These are phyloP conservation scores for Lactarius deliciosus DNA, from an alignment of 768 basidiomycete genomes.

Conservation along the genomic window DNA sequence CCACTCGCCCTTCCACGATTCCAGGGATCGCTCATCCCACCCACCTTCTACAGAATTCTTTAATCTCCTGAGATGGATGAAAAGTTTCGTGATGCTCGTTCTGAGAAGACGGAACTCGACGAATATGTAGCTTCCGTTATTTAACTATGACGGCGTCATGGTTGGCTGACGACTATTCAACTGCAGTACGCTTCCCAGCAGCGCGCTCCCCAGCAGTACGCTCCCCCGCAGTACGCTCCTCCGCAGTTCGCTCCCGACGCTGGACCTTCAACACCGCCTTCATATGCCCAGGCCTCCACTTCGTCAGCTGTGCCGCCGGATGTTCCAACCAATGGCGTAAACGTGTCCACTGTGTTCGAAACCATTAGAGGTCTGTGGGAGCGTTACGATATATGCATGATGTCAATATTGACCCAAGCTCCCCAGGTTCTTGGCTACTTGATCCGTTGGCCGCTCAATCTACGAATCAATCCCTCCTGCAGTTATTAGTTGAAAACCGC, in stretches of 20 bases:
- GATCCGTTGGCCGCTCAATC: conserved; percentile 17
- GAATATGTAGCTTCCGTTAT: conserved; percentile 12
- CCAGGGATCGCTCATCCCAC: not conserved
- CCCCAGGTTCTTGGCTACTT: conserved; percentile 25
- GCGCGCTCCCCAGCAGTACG: not conserved
- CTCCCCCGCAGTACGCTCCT: no score
- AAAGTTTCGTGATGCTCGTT: not conserved
- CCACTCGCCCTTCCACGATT: not conserved
- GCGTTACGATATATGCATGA: not conserved
- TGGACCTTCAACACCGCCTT: not conserved
- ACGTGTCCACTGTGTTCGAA: conserved; percentile 14
- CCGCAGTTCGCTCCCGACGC: not conserved
- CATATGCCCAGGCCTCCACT: conserved; percentile 5
- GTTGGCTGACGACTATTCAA: not conserved
- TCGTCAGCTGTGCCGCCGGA: not conserved
- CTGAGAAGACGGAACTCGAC: conserved; percentile 4
- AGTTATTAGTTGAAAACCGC: conserved; percentile 7
- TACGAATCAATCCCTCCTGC: conserved; percentile 9
- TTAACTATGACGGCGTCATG: not conserved
- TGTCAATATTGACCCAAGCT: not conserved
- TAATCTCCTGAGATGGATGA: conserved; percentile 5
- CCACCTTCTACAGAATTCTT: not conserved
- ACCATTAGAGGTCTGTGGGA: conserved; percentile 19
- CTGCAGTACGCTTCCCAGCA: not conserved
- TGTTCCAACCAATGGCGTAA: conserved; percentile 17